Evolutionary conservation across 192 early-diverging fungal genomes (phyloP), one percentile per base, ranked within the genome.

Genomic region (Thoreauomyces humboldtii): DNA sequence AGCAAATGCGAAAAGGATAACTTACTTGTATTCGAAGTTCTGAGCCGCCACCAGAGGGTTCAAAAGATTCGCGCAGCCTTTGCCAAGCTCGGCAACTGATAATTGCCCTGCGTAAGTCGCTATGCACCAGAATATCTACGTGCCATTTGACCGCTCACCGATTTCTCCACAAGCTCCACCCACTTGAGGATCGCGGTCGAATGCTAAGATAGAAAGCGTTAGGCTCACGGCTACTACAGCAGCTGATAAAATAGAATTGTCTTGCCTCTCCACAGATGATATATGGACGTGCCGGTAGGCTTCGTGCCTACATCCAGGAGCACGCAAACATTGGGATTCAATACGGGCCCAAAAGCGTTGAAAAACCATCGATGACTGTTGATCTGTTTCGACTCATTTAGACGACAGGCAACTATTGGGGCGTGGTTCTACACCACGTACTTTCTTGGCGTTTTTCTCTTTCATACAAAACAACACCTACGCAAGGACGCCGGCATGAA

Each of bases 361-460:
- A 84, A 84, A 56, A 83, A 80, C 82, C 82, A 84, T 46, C 80
- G 75, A 61, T 91, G 89, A 9, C 78, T 82, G 59, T 91, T 90
- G 72, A 91, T 88, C 73, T 86, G 83, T 45, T n/a, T n/a, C n/a
- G n/a, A n/a, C n/a, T n/a, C n/a, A n/a, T n/a, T n/a, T n/a, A n/a
- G n/a, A n/a, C n/a, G n/a, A n/a, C n/a, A n/a, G n/a, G n/a, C n/a
- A n/a, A n/a, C n/a, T n/a, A n/a, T n/a, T n/a, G n/a, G n/a, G n/a
- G n/a, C n/a, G n/a, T n/a, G n/a, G n/a, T n/a, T 41, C 38, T 41
- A 9, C 15, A 4, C 9, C 2, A 28, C 34, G 7, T 51, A 63
- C 61, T 52, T 93, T 93, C 67, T 92, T 93, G 61, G 86, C 85
- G 63, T 93, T 93, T 70, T 93, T 89, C 77, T 93, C 92, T 72